Evolutionary conservation across 371 early-diverging fungal species (phyloP), one percentile per base, ranked within the genome.

Genomic region (Rozella allomycis): DNA sequence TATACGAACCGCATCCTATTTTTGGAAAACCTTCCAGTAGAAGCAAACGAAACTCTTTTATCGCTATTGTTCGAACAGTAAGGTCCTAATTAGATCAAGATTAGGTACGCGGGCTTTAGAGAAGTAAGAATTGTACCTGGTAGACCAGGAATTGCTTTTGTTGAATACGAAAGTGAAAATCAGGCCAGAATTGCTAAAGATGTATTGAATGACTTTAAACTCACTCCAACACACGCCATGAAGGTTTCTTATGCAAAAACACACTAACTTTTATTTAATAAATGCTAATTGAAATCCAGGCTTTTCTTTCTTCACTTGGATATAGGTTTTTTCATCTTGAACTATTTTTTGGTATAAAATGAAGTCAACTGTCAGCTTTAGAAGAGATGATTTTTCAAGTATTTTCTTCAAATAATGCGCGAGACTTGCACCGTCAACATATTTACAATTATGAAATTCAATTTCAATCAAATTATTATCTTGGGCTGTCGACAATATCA

Each of bases 1-100:
- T n/a, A n/a, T n/a, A n/a, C 85, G 26, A 84, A 79, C 62, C 61
- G 59, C 28, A 84, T 84, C 49, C 58, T 93, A 20, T 88, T 90
- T 55, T 55, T 93, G 32, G 77, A 83, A 38, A 78, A 83, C 40
- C 45, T 93, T 27, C 86, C 91, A 1, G 57, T 64, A 13, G 73
- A 67, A 7, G 55, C 6, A 10, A 30, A 30, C 10, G 17, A 8
- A 8, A n/a, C 6, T 8, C 8, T n/a, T 16, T 16, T 16, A 30
- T 19, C n/a, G 30, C 20, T 17, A 36, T 20, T 1, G 38, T 37
- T 1, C 47, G 47, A 8, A 34, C 38, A 30, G 36, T 60, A 10
- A 20, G 33, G 4, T 37, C 33, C 19, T 48, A 58, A 7, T 61
- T 61, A 31, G 35, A 41, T 31, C 54, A n/a, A n/a, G n/a, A n/a